Evolutionary conservation across 164 flowering plant genomes (phyloP).

Genomic region (Macadamia integrifolia): DNA sequence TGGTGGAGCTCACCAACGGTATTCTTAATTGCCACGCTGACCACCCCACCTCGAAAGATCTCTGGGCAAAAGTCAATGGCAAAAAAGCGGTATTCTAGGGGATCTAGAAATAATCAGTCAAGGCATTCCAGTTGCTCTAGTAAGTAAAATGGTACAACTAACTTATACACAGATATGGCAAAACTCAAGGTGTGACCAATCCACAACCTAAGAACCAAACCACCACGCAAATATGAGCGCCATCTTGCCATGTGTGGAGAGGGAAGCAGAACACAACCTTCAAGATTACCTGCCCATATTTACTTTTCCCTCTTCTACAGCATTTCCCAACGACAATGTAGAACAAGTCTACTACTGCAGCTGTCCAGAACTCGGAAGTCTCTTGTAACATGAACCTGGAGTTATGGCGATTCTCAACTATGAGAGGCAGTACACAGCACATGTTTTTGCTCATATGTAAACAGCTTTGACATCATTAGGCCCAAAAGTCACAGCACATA

Average conservation of each 20-base stretch:
- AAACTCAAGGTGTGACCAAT: conserved; percentile 4
- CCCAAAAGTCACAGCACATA: conserved; percentile 72
- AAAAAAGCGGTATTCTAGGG: background rate
- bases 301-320: conserved; percentile 7
- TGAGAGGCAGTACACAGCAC: background rate
- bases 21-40: background rate
- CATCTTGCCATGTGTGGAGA: background rate
- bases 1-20: background rate
- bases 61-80: background rate
- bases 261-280: background rate
- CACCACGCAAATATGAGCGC: conserved; percentile 1
- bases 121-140: conserved; percentile 14
- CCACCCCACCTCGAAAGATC: conserved; percentile 1
- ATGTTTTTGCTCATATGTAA: conserved; percentile 46
- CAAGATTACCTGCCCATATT: conserved; percentile 4
- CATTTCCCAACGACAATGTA: background rate
- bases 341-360: background rate
- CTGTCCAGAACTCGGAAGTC: background rate
- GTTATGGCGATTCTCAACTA: background rate
- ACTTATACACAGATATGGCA: conserved; percentile 12
- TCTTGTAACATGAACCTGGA: background rate
- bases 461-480: conserved; percentile 85
- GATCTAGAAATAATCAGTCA: conserved; percentile 11
- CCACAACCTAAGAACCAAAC: conserved; percentile 2
- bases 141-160: background rate